Evolutionary conservation across 345 rosid genomes (phyloP).

Genomic region (Jatropha curcas): DNA sequence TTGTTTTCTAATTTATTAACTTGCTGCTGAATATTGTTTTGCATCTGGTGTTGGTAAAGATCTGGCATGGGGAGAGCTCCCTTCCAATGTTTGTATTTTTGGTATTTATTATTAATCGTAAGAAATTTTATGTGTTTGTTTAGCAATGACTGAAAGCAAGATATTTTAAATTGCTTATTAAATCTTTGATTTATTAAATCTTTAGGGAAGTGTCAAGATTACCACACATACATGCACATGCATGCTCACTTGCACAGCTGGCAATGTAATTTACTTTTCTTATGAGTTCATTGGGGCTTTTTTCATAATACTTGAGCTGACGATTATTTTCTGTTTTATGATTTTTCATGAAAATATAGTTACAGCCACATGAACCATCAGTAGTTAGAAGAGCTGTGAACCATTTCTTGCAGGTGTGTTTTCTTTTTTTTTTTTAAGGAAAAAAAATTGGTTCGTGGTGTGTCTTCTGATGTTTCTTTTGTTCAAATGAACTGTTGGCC

Average conservation of each 20-base stretch:
- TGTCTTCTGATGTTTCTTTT: neutral
- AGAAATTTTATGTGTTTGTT: neutral
- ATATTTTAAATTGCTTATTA: neutral
- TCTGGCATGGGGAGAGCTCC: neutral
- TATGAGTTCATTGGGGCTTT: neutral
- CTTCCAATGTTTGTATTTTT: neutral
- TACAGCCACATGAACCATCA: conserved; percentile 89
- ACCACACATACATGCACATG: neutral
- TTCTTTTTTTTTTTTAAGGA: conserved; percentile 5
- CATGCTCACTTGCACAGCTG: neutral
- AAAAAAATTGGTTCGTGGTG: conserved; percentile 76
- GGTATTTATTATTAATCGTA: neutral
- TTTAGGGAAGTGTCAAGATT: neutral
- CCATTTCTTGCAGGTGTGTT: conserved; percentile 82
- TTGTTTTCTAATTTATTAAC: neutral
- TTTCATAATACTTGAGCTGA: neutral
- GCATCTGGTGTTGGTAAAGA: neutral
- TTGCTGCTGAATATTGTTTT: conserved; percentile 3
- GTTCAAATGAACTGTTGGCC: neutral
- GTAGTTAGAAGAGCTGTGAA: conserved; percentile 89
- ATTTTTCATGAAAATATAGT: conserved; percentile 42
- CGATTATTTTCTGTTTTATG: too few species aligned
- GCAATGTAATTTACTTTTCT: neutral
- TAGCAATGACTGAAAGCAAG: neutral
- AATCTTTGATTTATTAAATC: neutral